Base-by-base conservation (phyloP, 176 grass and related monocot species). In the Aegilops sharonensis region DNA sequence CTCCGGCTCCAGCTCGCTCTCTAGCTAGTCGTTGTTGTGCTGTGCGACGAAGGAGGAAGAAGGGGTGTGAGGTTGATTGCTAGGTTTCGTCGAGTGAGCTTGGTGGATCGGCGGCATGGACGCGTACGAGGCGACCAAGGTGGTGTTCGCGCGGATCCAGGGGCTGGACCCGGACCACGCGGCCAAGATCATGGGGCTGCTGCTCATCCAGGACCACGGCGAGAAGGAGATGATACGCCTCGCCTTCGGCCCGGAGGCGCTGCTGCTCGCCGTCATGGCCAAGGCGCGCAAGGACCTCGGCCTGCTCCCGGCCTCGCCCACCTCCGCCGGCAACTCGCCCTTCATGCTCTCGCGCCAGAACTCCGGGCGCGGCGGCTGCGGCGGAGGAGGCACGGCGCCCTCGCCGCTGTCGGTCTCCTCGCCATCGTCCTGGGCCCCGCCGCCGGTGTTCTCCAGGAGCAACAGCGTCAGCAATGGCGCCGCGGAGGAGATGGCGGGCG, bases 181-280 rank as follows among this genome's bases (percentile, higher is more conserved):
- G 9, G 90, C 94, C 35, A 96, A 97, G 88, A 99, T 99, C 87
- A 99, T 97, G 97, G 97, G 97, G 5, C 57, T 97, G 14, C 70
- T 97, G 9, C 89, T 99, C 67, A 91, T 97, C 85, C 94, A 97
- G 88, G 97, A 99, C 89, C 94, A 99, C 72, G 97, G 97, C 52
- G 94, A 99, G 80, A 95, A 99, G 86, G 97, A 99, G 94, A 96
- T 99, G 97, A 99, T 99, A 15, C 97, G 97, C 12, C 84, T 99
- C 57, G 97, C 97, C 71, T 96, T 99, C 43, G 94, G 94, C 57
- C 97, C 97, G 1, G 97, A 96, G 88, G 85, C 92, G 42, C 90
- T 96, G 40, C 94, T 99, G 35, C 90, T 94, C 29, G 83, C 92
- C 35, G 84, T 99, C 75, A 88, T 99, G 73, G 48, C 91, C 57